Evolutionary conservation across 2,329 filamentous ascomycete genomes (phyloP).

Genomic region (Byssochlamys sp.): DNA sequence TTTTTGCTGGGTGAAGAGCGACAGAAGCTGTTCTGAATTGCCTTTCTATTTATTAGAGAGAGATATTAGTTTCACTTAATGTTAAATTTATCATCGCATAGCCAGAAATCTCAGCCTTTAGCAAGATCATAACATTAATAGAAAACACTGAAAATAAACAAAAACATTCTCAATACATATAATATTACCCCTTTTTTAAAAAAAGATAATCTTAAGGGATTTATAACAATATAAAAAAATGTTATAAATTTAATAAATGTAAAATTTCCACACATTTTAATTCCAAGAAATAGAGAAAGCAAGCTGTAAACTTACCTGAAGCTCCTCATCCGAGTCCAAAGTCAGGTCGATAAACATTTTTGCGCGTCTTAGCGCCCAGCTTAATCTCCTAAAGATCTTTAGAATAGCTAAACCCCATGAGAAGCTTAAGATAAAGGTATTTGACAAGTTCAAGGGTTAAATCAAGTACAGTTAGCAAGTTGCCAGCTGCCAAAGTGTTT

Average conservation of each 20-base stretch:
- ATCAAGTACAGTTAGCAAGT: background rate
- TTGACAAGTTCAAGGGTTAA: too few species aligned
- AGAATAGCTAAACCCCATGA: too few species aligned
- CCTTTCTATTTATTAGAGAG: background rate
- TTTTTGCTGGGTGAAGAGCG: background rate
- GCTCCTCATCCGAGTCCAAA: slow-evolving; percentile 15
- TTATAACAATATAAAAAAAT: background rate
- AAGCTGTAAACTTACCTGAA: slow-evolving; percentile 2
- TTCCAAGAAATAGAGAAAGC: background rate
- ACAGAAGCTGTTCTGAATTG: background rate
- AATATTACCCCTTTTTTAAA: background rate
- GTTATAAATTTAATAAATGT: too few species aligned
- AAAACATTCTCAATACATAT: background rate
- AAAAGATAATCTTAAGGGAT: background rate
- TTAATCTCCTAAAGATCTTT: too few species aligned
- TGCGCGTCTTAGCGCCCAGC: background rate
- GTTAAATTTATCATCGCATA: background rate
- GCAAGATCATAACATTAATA: background rate
- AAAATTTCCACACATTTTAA: background rate
- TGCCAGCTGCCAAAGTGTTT: background rate
- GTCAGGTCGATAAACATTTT: slow-evolving; percentile 19
- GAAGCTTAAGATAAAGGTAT: too few species aligned
- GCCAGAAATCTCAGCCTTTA: too few species aligned
- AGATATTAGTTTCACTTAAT: background rate
- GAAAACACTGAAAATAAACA: background rate